These are phyloP conservation scores for Naganishia randhawae DNA, from an alignment of 768 basidiomycete genomes.

Conservation along the genomic window DNA sequence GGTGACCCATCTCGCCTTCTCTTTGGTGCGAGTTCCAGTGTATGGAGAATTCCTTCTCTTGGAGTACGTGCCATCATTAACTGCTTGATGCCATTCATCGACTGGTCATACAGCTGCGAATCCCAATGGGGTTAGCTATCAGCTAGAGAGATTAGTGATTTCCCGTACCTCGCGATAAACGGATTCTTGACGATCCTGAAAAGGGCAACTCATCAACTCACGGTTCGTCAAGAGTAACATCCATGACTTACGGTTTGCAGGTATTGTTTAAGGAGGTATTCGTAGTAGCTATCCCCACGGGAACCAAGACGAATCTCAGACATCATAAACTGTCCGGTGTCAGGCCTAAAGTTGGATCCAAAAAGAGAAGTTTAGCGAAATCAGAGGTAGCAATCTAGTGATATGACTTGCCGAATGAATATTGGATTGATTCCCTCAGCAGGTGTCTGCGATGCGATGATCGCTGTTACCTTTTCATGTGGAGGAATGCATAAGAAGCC, in stretches of 20 bases:
- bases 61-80: conserved; percentile 67
- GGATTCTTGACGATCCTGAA: conserved; percentile 62
- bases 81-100: conserved; percentile 75
- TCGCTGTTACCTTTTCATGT: conserved; percentile 47
- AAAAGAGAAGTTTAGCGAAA: background rate
- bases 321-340: conserved; percentile 58
- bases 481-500: background rate
- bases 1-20: conserved; percentile 37
- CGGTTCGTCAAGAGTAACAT: conserved; percentile 4
- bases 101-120: conserved; percentile 76
- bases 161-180: conserved; percentile 69
- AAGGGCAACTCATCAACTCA: background rate
- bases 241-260: conserved; percentile 65
- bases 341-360: conserved; percentile 46
- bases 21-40: conserved; percentile 66
- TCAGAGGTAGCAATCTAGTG: background rate
- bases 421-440: conserved; percentile 77
- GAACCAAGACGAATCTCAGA: conserved; percentile 84
- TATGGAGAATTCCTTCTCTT: conserved; percentile 65
- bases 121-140: background rate
- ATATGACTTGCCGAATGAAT: conserved; percentile 65
- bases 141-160: background rate
- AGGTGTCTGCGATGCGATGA: conserved; percentile 62
- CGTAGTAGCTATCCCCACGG: conserved; percentile 89
- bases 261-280: conserved; percentile 76